Percentiles rank a stretch among this genome's conserved stretches.
Conservation (phyloP, 2,329 filamentous ascomycete species). For the Rosellinia necatrix region DNA sequence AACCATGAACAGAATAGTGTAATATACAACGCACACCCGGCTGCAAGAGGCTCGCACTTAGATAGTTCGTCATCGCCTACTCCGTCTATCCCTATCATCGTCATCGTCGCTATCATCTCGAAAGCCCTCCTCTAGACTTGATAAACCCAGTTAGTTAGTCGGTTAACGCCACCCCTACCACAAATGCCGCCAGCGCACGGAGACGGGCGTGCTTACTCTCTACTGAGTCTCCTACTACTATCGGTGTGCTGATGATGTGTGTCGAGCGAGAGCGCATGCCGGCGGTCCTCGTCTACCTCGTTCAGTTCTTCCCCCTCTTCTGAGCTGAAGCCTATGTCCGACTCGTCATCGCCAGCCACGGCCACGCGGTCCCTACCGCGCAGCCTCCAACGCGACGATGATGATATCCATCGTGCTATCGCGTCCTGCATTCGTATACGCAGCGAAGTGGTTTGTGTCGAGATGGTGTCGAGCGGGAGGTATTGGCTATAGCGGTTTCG, state of each 20-base stretch:
- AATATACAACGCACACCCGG: constrained; percentile 16
- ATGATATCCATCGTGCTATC: constrained; percentile 47
- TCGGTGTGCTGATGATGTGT: constrained; percentile 48
- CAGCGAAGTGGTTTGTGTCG: constrained; percentile 59
- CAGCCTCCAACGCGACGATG: constrained; percentile 55
- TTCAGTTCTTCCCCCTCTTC: constrained; percentile 74
- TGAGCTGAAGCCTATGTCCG: constrained; percentile 60
- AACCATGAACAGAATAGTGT: not conserved
- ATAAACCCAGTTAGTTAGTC: constrained; percentile 34
- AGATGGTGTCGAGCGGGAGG: constrained; percentile 68
- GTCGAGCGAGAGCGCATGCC: constrained; percentile 48
- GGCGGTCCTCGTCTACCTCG: constrained; percentile 57
- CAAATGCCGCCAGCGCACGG: constrained; percentile 7
- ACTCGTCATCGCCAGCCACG: constrained; percentile 44
- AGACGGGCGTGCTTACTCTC: constrained; percentile 59
- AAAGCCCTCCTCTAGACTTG: constrained; percentile 71
- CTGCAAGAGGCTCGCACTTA: not conserved
- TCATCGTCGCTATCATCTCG: constrained; percentile 74
- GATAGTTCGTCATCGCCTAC: constrained; percentile 24
- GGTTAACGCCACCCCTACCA: not conserved
- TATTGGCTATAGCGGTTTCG: constrained; percentile 75
- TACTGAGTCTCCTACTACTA: constrained; percentile 67
- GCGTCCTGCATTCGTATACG: constrained; percentile 55
- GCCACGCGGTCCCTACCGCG: constrained; percentile 48
- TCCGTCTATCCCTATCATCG: constrained; percentile 44